Percentiles rank a stretch among this genome's conserved stretches.
phyloP scores from a whole-genome alignment of 305 asterid genomes.

The Fraxinus angustifolia region DNA sequence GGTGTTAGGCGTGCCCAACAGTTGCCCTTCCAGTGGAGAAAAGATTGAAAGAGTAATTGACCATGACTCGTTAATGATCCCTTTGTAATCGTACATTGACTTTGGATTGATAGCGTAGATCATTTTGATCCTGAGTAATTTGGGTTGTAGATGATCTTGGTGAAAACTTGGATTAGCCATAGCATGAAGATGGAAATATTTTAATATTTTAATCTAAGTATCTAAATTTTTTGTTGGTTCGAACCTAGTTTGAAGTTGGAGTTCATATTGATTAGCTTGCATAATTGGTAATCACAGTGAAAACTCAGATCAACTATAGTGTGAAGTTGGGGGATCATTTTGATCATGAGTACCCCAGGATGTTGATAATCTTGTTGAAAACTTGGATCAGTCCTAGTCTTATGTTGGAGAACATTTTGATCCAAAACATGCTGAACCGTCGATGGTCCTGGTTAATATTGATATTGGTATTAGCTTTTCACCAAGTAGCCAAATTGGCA shows the following conservation, averaged over 20 bases:
- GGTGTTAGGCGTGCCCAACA: not conserved
- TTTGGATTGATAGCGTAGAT: not conserved
- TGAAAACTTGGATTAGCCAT: not conserved
- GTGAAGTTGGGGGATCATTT: not conserved
- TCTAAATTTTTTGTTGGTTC: not conserved
- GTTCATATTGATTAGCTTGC: not conserved
- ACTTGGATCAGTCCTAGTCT: not conserved
- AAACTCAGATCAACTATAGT: not conserved
- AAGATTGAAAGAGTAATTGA: not conserved
- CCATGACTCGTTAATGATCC: not conserved
- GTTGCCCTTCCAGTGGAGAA: not conserved
- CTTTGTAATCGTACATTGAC: not conserved
- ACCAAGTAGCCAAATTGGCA: not conserved
- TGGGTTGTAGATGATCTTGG: not conserved
- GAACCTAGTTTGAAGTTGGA: not conserved
- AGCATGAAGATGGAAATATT: not conserved
- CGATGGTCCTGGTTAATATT: not conserved
- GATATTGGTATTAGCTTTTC: not conserved
- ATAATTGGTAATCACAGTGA: not conserved
- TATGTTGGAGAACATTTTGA: not conserved
- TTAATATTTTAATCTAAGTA: not conserved
- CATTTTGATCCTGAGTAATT: not conserved
- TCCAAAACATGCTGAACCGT: not conserved
- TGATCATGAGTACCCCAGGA: not conserved
- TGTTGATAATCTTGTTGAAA: not conserved